Conservation (phyloP, 2,329 filamentous ascomycete species). For the Rhynchosporium secalis region DNA sequence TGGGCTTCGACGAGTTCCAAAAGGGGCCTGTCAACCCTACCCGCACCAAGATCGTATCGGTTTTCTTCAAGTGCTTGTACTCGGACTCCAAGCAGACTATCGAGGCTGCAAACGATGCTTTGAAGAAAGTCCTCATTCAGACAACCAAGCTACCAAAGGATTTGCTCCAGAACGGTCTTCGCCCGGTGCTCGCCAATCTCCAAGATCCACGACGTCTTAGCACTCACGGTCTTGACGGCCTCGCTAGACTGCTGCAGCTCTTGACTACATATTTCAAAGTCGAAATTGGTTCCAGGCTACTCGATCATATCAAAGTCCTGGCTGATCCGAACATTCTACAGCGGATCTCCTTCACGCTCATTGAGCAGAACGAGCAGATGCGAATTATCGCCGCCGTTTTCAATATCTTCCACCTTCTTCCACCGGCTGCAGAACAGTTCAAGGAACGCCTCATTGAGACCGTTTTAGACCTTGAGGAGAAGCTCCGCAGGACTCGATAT, state of each 20-base stretch:
- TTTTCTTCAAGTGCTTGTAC: slow-evolving; percentile 98
- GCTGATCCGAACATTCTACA: slow-evolving; percentile 79
- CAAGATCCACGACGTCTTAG: slow-evolving; percentile 90
- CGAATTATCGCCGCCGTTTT: slow-evolving; percentile 93
- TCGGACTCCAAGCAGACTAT: slow-evolving; percentile 91
- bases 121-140: slow-evolving; percentile 83
- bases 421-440: slow-evolving; percentile 84
- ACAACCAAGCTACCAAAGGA: slow-evolving; percentile 94
- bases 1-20: slow-evolving; percentile 88
- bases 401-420: slow-evolving; percentile 95
- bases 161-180: slow-evolving; percentile 86
- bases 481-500: slow-evolving; percentile 79
- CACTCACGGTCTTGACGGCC: slow-evolving; percentile 84
- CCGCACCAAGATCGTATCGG: slow-evolving; percentile 75
- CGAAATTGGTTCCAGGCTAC: slow-evolving; percentile 87
- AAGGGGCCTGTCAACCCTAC: slow-evolving; percentile 69
- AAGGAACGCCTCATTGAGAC: slow-evolving; percentile 87
- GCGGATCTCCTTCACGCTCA: slow-evolving; percentile 89
- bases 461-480: slow-evolving; percentile 84
- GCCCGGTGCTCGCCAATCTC: slow-evolving; percentile 93
- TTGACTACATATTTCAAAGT: slow-evolving; percentile 99
- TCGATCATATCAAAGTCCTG: slow-evolving; percentile 91
- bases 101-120: slow-evolving; percentile 85
- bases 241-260: slow-evolving; percentile 84
- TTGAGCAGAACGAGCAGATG: slow-evolving; percentile 91